Evolutionary conservation across 441 rosid genomes (phyloP).

Genomic region (Gossypium gossypioides): DNA sequence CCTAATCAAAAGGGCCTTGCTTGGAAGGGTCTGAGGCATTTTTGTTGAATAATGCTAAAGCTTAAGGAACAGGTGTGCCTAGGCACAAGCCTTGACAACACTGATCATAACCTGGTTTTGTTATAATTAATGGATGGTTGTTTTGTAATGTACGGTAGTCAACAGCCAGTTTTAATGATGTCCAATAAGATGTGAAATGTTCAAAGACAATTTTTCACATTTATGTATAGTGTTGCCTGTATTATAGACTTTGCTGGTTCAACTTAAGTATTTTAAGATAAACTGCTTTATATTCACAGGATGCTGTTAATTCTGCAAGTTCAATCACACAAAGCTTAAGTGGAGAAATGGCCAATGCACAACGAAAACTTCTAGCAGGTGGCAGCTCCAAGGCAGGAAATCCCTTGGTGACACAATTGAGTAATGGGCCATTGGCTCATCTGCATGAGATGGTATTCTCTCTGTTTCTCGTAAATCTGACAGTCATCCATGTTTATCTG

Average conservation of each 20-base stretch:
- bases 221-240: neutral
- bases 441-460: conserved; percentile 45
- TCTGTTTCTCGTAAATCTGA: neutral
- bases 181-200: neutral
- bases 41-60: neutral
- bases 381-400: conserved; percentile 38
- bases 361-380: conserved; percentile 52
- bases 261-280: neutral
- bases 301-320: conserved; percentile 55
- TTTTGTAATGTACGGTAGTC: neutral
- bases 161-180: neutral
- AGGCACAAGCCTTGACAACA: neutral
- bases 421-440: conserved; percentile 50
- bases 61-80: neutral
- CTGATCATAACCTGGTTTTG: neutral
- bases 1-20: neutral
- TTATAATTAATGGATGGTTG: neutral
- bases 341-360: conserved; percentile 62
- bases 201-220: neutral
- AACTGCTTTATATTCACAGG: conserved; percentile 32
- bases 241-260: neutral
- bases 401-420: conserved; percentile 37
- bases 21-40: neutral
- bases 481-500: neutral
- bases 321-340: conserved; percentile 49